A percentile compares a stretch with the other conserved stretches of the same genome.
Conservation (phyloP, 2,329 filamentous ascomycete species). For the Thelonectria blattea region DNA sequence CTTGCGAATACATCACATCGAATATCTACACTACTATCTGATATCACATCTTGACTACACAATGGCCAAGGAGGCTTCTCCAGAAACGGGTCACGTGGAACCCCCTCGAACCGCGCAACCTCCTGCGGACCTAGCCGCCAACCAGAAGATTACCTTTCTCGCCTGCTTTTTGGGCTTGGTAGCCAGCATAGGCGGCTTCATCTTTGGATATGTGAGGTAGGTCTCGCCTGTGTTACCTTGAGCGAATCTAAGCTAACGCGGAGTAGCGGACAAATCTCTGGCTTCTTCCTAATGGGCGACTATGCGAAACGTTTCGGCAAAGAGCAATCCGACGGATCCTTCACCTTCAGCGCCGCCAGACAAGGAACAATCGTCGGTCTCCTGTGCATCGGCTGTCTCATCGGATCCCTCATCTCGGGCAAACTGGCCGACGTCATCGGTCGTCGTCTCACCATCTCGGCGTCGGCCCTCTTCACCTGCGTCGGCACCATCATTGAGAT, state of each 20-base stretch:
- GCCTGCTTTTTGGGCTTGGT: constrained; percentile 57
- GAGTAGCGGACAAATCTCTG: constrained; percentile 62
- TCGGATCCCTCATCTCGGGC: constrained; percentile 64
- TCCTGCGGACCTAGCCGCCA: constrained; percentile 13
- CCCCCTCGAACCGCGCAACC: constrained; percentile 10
- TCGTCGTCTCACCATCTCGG: constrained; percentile 66
- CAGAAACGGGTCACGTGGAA: constrained; percentile 32
- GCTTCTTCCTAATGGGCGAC: constrained; percentile 66
- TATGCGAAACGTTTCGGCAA: constrained; percentile 61
- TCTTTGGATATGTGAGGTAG: constrained; percentile 64
- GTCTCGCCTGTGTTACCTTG: constrained; percentile 14
- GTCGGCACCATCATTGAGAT: constrained; percentile 70
- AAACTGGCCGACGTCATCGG: constrained; percentile 67
- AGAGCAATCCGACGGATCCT: constrained; percentile 44
- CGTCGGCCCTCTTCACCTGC: constrained; percentile 66
- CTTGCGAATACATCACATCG: not conserved
- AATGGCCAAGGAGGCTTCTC: constrained; percentile 9
- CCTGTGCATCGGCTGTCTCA: constrained; percentile 64
- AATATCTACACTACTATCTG: constrained; percentile 1
- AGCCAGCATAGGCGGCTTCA: constrained; percentile 62
- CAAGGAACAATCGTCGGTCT: constrained; percentile 68
- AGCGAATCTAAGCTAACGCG: not conserved
- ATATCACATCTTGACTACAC: constrained; percentile 5
- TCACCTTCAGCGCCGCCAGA: constrained; percentile 61
- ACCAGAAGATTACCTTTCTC: constrained; percentile 46